Conservation (phyloP, 208 protist species). For the Tritrichomonas musculus region DNA sequence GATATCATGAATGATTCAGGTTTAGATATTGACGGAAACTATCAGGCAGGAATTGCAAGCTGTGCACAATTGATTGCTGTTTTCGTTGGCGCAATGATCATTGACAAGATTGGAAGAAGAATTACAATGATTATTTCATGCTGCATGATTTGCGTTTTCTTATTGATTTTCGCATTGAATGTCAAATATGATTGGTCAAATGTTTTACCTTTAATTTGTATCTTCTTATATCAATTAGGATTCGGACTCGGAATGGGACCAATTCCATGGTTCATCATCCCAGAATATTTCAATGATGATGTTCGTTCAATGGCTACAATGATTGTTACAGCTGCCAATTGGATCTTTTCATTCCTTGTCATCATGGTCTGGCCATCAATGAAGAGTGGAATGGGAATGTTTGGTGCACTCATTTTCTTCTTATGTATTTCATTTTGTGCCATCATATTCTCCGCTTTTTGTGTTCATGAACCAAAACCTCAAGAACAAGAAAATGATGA, state of each 20-base stretch:
- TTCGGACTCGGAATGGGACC: background rate
- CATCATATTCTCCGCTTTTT: background rate
- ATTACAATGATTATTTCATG: background rate
- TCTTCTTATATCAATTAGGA: background rate
- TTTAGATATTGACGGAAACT: background rate
- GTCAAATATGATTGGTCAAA: background rate
- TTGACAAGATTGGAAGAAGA: background rate
- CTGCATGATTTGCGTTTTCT: background rate
- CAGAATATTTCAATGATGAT: background rate
- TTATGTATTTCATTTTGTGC: background rate
- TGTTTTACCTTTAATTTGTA: background rate
- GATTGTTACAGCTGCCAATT: background rate
- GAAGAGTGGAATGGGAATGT: background rate
- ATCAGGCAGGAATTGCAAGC: background rate
- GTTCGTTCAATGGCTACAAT: background rate
- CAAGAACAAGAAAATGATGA: background rate
- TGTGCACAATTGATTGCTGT: background rate
- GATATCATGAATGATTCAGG: background rate
- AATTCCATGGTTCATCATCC: conserved; percentile 14
- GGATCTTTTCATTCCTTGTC: background rate
- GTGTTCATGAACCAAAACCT: background rate
- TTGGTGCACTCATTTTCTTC: background rate
- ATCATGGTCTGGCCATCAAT: background rate
- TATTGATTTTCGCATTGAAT: conserved; percentile 5
- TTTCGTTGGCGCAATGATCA: background rate